phyloP scores from a whole-genome alignment of 495 filamentous ascomycete species.

The Elaphomyces granulatus region DNA sequence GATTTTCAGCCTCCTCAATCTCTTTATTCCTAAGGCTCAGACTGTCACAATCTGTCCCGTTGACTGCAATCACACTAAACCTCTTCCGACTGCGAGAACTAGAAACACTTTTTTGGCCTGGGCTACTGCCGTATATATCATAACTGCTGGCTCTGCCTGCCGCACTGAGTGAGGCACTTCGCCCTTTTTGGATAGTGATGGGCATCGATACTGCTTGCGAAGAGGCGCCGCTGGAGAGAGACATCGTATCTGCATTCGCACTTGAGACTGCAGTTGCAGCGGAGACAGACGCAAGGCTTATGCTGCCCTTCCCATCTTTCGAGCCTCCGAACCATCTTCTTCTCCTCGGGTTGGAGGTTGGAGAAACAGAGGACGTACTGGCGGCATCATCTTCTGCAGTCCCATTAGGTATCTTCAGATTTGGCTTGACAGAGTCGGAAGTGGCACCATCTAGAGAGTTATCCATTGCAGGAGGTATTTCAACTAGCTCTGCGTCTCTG shows the following conservation, averaged over 20 bases:
- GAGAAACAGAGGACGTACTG: conserved; percentile 18
- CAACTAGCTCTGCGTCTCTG: conserved; percentile 88
- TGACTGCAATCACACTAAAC: conserved; percentile 16
- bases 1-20: conserved; percentile 36
- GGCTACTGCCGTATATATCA: conserved; percentile 15
- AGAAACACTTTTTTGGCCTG: conserved; percentile 19
- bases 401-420: conserved; percentile 2
- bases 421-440: neutral
- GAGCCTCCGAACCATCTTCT: conserved; percentile 31
- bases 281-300: conserved; percentile 12
- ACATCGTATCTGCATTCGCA: neutral
- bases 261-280: conserved; percentile 12
- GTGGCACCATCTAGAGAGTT: conserved; percentile 3
- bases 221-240: neutral
- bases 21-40: conserved; percentile 32
- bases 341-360: conserved; percentile 17
- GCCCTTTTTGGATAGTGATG: conserved; percentile 21
- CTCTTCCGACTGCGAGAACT: conserved; percentile 8
- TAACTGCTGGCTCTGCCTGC: conserved; percentile 9
- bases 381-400: conserved; percentile 15
- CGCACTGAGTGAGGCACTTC: conserved; percentile 12
- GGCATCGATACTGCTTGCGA: conserved; percentile 18
- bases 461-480: conserved; percentile 37
- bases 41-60: conserved; percentile 26
- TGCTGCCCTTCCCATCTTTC: conserved; percentile 25